These are phyloP conservation scores for Fusarium falciforme DNA, from an alignment of 2,329 filamentous ascomycete genomes.

Conservation along the genomic window DNA sequence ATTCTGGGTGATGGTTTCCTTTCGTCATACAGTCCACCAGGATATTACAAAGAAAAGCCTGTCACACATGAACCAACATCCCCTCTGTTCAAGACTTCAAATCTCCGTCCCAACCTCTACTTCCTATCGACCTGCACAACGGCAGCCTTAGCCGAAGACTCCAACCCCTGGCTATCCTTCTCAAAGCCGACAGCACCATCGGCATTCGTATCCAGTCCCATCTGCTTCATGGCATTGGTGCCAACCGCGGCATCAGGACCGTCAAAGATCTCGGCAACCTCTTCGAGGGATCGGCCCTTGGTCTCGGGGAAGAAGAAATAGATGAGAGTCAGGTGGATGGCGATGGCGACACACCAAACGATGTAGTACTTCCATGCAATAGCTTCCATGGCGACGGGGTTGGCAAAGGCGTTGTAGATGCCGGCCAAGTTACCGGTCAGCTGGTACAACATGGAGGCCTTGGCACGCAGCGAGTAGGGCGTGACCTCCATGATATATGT, in stretches of 20 bases:
- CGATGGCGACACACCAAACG: constrained; percentile 53
- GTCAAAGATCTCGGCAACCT: constrained; percentile 41
- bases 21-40: background rate
- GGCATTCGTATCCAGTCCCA: constrained; percentile 19
- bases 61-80: background rate
- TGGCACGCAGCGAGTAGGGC: constrained; percentile 45
- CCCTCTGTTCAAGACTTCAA: background rate
- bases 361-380: constrained; percentile 59
- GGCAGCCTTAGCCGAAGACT: background rate
- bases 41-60: background rate
- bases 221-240: constrained; percentile 33
- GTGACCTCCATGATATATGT: constrained; percentile 60
- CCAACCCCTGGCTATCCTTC: background rate
- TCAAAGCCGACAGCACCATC: constrained; percentile 3
- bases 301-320: constrained; percentile 47
- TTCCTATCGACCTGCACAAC: background rate
- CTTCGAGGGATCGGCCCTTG: constrained; percentile 36
- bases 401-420: constrained; percentile 55
- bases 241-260: constrained; percentile 33
- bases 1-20: background rate
- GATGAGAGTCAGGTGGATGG: constrained; percentile 30
- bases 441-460: constrained; percentile 46
- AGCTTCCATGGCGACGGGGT: constrained; percentile 55
- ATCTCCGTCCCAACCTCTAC: background rate
- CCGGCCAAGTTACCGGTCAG: constrained; percentile 43